Base-by-base conservation (phyloP, 2,329 filamentous ascomycete genomes). In the Aaosphaeria arxii region DNA sequence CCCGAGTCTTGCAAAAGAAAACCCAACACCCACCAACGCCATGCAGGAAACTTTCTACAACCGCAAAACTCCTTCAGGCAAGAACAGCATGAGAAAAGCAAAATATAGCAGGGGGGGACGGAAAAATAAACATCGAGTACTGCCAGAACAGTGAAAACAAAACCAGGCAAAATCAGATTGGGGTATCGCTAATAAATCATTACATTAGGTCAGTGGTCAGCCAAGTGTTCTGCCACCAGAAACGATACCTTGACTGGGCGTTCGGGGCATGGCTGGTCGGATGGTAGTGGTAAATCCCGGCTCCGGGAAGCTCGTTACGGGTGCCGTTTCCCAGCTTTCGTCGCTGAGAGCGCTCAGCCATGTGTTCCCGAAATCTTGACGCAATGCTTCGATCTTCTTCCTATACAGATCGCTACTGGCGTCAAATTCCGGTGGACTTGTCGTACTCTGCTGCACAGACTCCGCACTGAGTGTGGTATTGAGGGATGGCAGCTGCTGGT, bases 291-390 rank as follows among this genome's bases (percentile, higher is more conserved):
- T 61, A 43, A 63, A 67, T 9, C 57, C 61, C 32, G 57, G 59
- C 29, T 67, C 62, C 3, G 64, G 58, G 42, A 67, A 68, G 45
- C 58, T 63, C 6, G 55, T 58, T 40, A 67, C 59, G 1, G 62
- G 57, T 11, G 61, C 58, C 9, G 57, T 52, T 44, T 78, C 74
- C 75, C 80, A 81, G 32, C 71, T 78, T 67, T 94, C 88, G 61
- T 96, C 91, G 51, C 88, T 87, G 44, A 97, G 76, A 11, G 88
- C 89, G 53, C 85, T 91, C 36, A 99, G 80, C 80, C 95, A 99
- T 35, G 85, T 88, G 59, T 85, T 89, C 31, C 91, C 91, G 55
- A 96, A 86, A 62, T 92, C 89, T 62, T 87, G 87, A 52, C 91
- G 86, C 46, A 96, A 74, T 3, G 88, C 85, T 69, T 96, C 91